Evolutionary conservation across 306 rosid genomes (phyloP).

Genomic region (Cicer arietinum): DNA sequence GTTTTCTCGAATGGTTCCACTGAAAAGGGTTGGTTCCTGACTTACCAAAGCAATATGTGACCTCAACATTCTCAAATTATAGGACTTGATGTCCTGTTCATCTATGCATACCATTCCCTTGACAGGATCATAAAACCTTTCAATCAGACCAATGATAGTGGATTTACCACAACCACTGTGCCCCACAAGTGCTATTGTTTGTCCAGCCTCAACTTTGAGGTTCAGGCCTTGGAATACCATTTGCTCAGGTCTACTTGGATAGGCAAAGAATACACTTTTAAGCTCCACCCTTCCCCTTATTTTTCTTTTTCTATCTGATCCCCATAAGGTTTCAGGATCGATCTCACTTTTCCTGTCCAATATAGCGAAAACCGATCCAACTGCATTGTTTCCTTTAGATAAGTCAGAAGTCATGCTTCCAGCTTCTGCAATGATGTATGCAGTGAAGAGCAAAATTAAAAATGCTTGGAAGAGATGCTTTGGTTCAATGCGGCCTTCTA

Average conservation of each 20-base stretch:
- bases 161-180: conserved; percentile 92
- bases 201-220: conserved; percentile 76
- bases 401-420: conserved; percentile 90
- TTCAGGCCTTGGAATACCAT: conserved; percentile 75
- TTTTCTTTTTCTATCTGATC: conserved; percentile 55
- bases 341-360: conserved; percentile 79
- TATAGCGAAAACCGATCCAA: conserved; percentile 71
- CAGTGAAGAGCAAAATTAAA: conserved; percentile 73
- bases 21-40: conserved; percentile 83
- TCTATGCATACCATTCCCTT: conserved; percentile 73
- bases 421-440: conserved; percentile 88
- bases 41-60: conserved; percentile 84
- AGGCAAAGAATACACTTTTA: conserved; percentile 71
- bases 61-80: conserved; percentile 72
- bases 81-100: conserved; percentile 77
- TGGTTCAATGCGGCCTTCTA: conserved; percentile 52
- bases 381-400: conserved; percentile 81
- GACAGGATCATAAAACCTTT: conserved; percentile 85
- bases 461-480: conserved; percentile 83
- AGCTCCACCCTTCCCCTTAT: conserved; percentile 71
- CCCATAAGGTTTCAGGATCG: conserved; percentile 66
- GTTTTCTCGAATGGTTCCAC: conserved; percentile 76
- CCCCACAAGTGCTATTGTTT: conserved; percentile 78
- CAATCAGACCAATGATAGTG: conserved; percentile 80
- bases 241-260: conserved; percentile 84